These are phyloP conservation scores for Cutaneotrichosporon mucoides DNA, from an alignment of 1,284 basidiomycete species.

Conservation along the genomic window DNA sequence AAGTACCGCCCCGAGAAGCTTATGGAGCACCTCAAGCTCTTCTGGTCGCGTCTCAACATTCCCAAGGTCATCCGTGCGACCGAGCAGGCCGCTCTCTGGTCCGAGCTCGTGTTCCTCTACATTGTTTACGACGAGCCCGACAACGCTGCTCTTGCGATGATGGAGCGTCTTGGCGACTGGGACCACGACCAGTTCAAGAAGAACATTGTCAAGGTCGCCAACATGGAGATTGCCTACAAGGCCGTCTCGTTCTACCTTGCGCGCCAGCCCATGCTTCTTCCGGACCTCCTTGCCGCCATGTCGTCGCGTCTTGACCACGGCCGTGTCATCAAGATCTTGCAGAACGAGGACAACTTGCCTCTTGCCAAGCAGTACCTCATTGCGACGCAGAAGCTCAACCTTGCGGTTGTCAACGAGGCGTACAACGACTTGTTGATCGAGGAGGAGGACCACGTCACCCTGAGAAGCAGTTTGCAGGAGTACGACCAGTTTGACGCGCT, in stretches of 20 bases:
- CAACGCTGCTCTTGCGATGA: conserved; percentile 53
- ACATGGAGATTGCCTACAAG: conserved; percentile 82
- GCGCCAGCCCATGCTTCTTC: conserved; percentile 88
- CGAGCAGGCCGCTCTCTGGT: conserved; percentile 96
- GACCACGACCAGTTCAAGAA: conserved; percentile 96
- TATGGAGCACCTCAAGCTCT: conserved; percentile 98
- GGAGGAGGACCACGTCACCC: conserved; percentile 96
- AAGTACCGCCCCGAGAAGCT: conserved; percentile 95
- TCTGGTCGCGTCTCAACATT: conserved; percentile 88
- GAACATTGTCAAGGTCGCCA: conserved; percentile 88
- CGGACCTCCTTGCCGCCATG: conserved; percentile 86
- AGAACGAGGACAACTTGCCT: conserved; percentile 77
- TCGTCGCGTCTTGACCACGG: conserved; percentile 90
- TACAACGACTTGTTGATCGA: conserved; percentile 97
- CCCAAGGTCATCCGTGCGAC: conserved; percentile 83
- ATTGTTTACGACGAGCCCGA: conserved; percentile 71
- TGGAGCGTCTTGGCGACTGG: conserved; percentile 91
- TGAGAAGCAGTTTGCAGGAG: conserved; percentile 92
- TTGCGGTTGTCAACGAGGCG: conserved; percentile 95
- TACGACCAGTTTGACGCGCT: conserved; percentile 98
- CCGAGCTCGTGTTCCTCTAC: conserved; percentile 97
- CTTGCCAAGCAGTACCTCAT: conserved; percentile 94
- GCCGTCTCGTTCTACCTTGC: conserved; percentile 64
- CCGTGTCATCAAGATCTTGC: conserved; percentile 92
- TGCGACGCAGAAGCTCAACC: conserved; percentile 93